Conservation (phyloP, 192 early-diverging fungal species). For the Powellomyces hirtus region DNA sequence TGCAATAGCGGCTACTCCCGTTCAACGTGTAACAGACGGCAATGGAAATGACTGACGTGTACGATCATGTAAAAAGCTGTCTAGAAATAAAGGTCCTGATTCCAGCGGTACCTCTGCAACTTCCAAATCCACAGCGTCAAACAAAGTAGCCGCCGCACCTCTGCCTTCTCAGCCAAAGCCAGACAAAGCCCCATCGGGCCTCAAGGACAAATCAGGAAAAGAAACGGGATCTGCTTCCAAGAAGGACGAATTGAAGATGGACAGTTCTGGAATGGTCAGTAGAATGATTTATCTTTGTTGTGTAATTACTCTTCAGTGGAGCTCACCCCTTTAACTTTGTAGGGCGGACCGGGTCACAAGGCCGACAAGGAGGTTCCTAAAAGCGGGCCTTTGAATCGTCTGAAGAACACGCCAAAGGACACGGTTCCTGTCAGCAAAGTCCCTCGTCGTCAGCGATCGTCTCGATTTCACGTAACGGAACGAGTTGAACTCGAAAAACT, state of each 20-base stretch:
- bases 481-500: conserved; percentile 77
- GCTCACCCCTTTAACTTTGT: neutral
- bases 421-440: conserved; percentile 75
- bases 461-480: conserved; percentile 81
- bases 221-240: conserved; percentile 13
- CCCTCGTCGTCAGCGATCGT: conserved; percentile 80
- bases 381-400: conserved; percentile 47
- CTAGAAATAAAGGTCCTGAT: conserved; percentile 42
- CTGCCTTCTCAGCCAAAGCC: conserved; percentile 15
- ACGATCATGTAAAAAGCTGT: conserved; percentile 25
- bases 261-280: neutral
- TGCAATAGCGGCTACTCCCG: neutral
- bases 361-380: conserved; percentile 46
- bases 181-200: conserved; percentile 9
- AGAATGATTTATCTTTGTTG: neutral
- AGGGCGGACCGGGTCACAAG: conserved; percentile 23
- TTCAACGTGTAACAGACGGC: neutral
- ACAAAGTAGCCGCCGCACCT: conserved; percentile 48
- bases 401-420: conserved; percentile 59
- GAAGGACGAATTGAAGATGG: conserved; percentile 34
- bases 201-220: conserved; percentile 25
- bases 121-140: conserved; percentile 33
- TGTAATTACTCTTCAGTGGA: neutral
- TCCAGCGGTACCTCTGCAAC: conserved; percentile 16
- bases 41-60: neutral